These are phyloP conservation scores for Ehretia macrophylla DNA, from an alignment of 257 asterid species.

Conservation along the genomic window DNA sequence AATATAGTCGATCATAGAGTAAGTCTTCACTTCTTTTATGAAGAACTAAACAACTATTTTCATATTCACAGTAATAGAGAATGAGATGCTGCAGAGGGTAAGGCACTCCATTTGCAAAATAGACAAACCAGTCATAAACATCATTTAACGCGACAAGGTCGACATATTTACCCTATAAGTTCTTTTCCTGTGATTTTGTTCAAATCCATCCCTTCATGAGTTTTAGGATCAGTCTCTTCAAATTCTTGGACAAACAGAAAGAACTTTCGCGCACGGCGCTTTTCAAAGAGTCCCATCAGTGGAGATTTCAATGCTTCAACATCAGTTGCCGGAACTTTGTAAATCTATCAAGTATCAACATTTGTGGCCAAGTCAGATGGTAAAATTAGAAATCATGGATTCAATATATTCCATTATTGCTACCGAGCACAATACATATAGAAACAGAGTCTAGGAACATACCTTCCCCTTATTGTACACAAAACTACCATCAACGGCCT, in stretches of 20 bases:
- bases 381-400: neutral
- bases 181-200: conserved; percentile 61
- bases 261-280: conserved; percentile 92
- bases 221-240: conserved; percentile 74
- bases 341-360: conserved; percentile 45
- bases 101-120: too few relatives aligned
- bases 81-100: too few relatives aligned
- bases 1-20: too few relatives aligned
- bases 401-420: neutral
- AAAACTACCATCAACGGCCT: conserved; percentile 98
- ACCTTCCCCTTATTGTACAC: conserved; percentile 98
- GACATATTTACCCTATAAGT: conserved; percentile 56
- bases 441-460: conserved; percentile 6
- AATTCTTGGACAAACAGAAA: conserved; percentile 91
- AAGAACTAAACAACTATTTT: too few relatives aligned
- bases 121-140: conserved; percentile 1
- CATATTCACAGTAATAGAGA: too few relatives aligned
- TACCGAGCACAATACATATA: neutral
- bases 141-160: conserved; percentile 2
- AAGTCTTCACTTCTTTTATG: too few relatives aligned
- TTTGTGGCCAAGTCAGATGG: conserved; percentile 9
- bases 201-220: conserved; percentile 85
- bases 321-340: conserved; percentile 98
- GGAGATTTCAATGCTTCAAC: conserved; percentile 97
- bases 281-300: conserved; percentile 89